phyloP scores from a whole-genome alignment of 257 asterid genomes.

The Nicotiana attenuata region DNA sequence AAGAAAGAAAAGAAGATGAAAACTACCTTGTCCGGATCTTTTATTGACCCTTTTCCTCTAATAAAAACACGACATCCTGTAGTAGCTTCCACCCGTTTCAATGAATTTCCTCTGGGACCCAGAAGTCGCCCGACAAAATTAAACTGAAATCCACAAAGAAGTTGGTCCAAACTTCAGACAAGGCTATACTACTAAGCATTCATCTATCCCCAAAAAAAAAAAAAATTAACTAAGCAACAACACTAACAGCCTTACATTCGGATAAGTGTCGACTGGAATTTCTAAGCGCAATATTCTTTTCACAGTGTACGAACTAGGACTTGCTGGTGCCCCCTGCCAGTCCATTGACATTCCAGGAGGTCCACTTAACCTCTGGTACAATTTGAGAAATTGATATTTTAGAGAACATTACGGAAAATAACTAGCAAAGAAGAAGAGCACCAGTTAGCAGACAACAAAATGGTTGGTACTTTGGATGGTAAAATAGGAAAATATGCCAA shows the following conservation, averaged over 20 bases:
- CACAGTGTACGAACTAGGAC: slow-evolving; percentile 91
- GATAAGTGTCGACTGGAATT: slow-evolving; percentile 89
- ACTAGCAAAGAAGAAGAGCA: neutral
- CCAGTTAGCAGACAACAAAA: neutral
- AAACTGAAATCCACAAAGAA: slow-evolving; percentile 44
- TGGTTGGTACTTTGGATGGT: neutral
- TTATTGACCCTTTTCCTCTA: slow-evolving; percentile 95
- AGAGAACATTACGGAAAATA: neutral
- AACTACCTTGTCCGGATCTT: slow-evolving; percentile 92
- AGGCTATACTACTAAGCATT: neutral
- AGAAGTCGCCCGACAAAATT: slow-evolving; percentile 96
- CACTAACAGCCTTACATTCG: slow-evolving; percentile 50
- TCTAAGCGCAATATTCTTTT: slow-evolving; percentile 90
- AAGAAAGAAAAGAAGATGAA: neutral
- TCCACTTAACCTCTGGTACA: slow-evolving; percentile 68
- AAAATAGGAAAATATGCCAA: neutral
- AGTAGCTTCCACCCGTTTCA: slow-evolving; percentile 92
- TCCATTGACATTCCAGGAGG: slow-evolving; percentile 97
- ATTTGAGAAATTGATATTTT: slow-evolving; percentile 4
- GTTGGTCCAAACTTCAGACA: neutral
- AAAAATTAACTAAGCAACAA: neutral
- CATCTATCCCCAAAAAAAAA: neutral
- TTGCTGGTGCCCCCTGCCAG: slow-evolving; percentile 99
- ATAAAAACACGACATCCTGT: slow-evolving; percentile 97
- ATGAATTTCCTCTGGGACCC: slow-evolving; percentile 97